Percentiles rank a stretch among this genome's conserved stretches.
These are phyloP conservation scores for Collybia mongolica DNA, from an alignment of 768 basidiomycete genomes.

Conservation along the genomic window DNA sequence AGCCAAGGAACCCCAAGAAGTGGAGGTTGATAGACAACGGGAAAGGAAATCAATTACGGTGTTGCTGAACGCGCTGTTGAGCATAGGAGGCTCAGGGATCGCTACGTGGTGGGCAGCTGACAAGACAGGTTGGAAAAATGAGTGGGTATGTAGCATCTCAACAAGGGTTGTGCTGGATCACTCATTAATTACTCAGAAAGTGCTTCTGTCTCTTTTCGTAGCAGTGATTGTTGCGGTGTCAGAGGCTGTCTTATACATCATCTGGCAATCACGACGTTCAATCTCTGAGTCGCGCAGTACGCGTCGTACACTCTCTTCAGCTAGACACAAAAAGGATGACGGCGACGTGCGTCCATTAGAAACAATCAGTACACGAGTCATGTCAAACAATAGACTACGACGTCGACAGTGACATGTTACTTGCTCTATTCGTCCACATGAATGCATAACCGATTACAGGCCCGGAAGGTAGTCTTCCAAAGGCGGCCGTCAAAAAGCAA, in stretches of 20 bases:
- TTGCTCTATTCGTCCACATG: not conserved
- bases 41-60: slow-evolving; percentile 70
- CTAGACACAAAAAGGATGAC: slow-evolving; percentile 37
- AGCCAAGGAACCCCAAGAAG: slow-evolving; percentile 45
- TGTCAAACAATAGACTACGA: slow-evolving; percentile 21
- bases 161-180: too few species aligned
- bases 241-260: slow-evolving; percentile 68
- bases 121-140: slow-evolving; percentile 59
- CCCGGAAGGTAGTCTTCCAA: too few species aligned
- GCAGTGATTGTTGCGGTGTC: slow-evolving; percentile 69
- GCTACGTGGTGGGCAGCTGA: slow-evolving; percentile 76
- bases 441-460: too few species aligned
- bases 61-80: slow-evolving; percentile 70
- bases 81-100: slow-evolving; percentile 62
- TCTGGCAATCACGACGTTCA: slow-evolving; percentile 60
- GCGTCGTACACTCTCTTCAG: slow-evolving; percentile 11
- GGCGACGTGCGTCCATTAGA: slow-evolving; percentile 9
- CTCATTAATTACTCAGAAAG: slow-evolving; percentile 36
- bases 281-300: slow-evolving; percentile 6
- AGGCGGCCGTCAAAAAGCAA: too few species aligned
- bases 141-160: slow-evolving; percentile 59
- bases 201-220: slow-evolving; percentile 58
- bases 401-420: slow-evolving; percentile 24
- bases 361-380: slow-evolving; percentile 10
- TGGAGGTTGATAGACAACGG: slow-evolving; percentile 41